Evolutionary conservation across 306 rosid genomes (phyloP), one percentile per base, ranked within the genome.

Genomic region (Cajanus cajan): DNA sequence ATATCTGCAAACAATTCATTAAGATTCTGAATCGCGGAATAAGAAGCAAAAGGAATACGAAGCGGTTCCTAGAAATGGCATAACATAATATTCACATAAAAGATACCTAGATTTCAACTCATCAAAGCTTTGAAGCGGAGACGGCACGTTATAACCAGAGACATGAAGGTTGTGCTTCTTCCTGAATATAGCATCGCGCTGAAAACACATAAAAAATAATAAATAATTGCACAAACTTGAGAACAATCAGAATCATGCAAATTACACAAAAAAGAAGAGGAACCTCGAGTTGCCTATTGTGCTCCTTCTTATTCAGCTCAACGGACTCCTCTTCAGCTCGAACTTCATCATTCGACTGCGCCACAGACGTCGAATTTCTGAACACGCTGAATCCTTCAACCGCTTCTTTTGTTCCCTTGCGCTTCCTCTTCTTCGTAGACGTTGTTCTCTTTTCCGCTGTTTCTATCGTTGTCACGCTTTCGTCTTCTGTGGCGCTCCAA

Each of bases 101-200:
- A 66, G n/a, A 66, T 66, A 93, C 99, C 99, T 93, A 8, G 97
- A 80, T 77, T 84, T 86, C 86, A 93, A 80, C 40, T 95, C 97
- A 0, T 77, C 89, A 86, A 95, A 95, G 87, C 43, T 77, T 85
- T 87, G 88, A 75, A 95, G 94, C 13, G 98, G 97, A 6, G 97
- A 84, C 4, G 99, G 86, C 31, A 95, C 82, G 59, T 91, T 90
- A 84, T 87, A 88, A 59, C 99, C 98, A 28, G 94, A 89, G 8
- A 95, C 94, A 81, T 93, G 99, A 81, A 95, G 90, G 84, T 87
- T 85, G 65, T 86, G 82, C 82, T 79, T 80, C 90, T 93, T 95
- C 79, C 99, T 85, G 14, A 83, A 79, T 55, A 91, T 19, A 0
- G 94, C 88, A 80, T 93, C 98, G 16, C 90, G 86, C 99, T 95